phyloP scores from a whole-genome alignment of 1,139 yeast species.

The Kodamaea fungicola region DNA sequence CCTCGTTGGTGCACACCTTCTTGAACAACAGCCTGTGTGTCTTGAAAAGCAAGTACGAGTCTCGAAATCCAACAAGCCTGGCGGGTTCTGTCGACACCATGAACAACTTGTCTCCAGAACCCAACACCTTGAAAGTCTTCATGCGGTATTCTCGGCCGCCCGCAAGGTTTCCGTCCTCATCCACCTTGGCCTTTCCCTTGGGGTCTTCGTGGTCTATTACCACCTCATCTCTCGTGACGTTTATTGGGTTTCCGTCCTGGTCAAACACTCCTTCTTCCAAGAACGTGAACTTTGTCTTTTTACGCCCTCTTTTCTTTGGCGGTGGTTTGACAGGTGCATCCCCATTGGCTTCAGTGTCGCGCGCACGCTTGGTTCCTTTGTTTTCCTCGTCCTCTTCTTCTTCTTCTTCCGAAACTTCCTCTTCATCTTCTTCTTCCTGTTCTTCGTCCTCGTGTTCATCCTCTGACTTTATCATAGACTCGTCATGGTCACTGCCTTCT shows the following conservation, averaged over 20 bases:
- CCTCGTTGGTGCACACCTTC: conserved; percentile 70
- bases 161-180: conserved; percentile 58
- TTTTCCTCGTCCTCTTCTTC: conserved; percentile 12
- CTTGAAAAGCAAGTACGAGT: conserved; percentile 85
- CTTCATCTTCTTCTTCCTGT: conserved; percentile 24
- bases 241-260: conserved; percentile 50
- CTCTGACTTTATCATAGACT: conserved; percentile 5
- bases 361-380: conserved; percentile 4
- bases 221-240: conserved; percentile 74
- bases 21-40: conserved; percentile 75
- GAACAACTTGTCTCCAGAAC: conserved; percentile 69
- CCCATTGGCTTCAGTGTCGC: conserved; percentile 6
- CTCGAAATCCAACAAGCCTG: conserved; percentile 89
- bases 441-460: conserved; percentile 23
- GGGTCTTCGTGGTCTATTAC: conserved; percentile 71
- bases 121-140: conserved; percentile 74
- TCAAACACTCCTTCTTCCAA: conserved; percentile 43
- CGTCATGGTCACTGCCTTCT: conserved; percentile 3
- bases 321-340: conserved; percentile 9
- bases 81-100: conserved; percentile 98
- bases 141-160: conserved; percentile 82
- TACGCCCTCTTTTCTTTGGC: conserved; percentile 47
- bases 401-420: conserved; percentile 20
- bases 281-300: conserved; percentile 34
- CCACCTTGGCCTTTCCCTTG: conserved; percentile 75